Evolutionary conservation across 1,284 basidiomycete species (phyloP), one percentile per base, ranked within the genome.

Genomic region (Trichosporon asahii): DNA sequence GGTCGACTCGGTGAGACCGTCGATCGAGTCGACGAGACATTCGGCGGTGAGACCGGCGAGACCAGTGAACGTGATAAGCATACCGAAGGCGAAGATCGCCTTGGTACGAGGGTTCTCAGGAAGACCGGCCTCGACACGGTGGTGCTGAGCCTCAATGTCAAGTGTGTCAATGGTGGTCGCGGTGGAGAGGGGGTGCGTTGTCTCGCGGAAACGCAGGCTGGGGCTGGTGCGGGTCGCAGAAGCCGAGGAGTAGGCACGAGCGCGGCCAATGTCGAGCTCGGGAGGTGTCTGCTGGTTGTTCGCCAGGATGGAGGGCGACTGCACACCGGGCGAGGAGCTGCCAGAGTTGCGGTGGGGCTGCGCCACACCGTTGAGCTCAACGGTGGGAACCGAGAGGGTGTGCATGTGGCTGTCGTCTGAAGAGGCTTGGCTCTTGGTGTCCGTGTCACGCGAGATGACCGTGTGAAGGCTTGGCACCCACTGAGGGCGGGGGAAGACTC

Each of bases 11-110:
- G 89, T 89, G 66, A 89, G 79, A n/a, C 88, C 89, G 75, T 90
- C 86, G 75, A 95, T 93, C 9, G 91, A 92, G 73, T 88, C 88
- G 9, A 95, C 91, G 0, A 95, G 88, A 78, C 87, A 92, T 81
- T 95, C 94, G n/a, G 93, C 93, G 3, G 92, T 94, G 49, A 95
- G 83, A 74, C 88, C 81, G 1, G 82, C 80, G 6, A 83, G 70
- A 64, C 76, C 82, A 25, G 82, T 81, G 72, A 82, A 80, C 33
- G 71, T 68, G n/a, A 75, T 25, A 3, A 84, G 76, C 46, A 78
- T 71, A 14, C 61, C 70, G 44, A 80, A 46, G 37, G 80, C 86
- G 40, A 82, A 83, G 11, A 84, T 66, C 29, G 70, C 69, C n/a
- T 69, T 64, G 65, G 65, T 67, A 25, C 67, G 66, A 1, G 31